phyloP scores from a whole-genome alignment of 306 rosid species.

The Vigna trinervia region DNA sequence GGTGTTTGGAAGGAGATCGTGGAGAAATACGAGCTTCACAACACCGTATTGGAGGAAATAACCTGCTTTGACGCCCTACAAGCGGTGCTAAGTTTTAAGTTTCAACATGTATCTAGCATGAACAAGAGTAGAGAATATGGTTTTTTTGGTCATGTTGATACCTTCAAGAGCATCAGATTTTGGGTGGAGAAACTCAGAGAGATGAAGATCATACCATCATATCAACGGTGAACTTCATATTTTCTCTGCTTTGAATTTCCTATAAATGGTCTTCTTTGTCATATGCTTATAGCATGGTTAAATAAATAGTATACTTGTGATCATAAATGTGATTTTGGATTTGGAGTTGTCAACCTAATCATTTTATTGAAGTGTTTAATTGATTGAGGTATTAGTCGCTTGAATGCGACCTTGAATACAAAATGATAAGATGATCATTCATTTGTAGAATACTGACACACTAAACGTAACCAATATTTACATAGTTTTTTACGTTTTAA shows the following conservation, averaged over 20 bases:
- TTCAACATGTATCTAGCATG: conserved; percentile 60
- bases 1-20: conserved; percentile 54
- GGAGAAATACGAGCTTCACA: conserved; percentile 46
- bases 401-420: too few species aligned
- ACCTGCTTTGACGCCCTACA: neutral
- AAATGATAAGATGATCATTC: too few species aligned
- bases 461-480: too few species aligned
- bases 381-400: too few species aligned
- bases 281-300: too few species aligned
- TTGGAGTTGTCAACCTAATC: too few species aligned
- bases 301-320: too few species aligned
- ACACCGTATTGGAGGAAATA: conserved; percentile 52
- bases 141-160: conserved; percentile 26
- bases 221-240: neutral
- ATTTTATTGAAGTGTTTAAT: too few species aligned
- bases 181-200: conserved; percentile 41
- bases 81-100: conserved; percentile 29
- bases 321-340: too few species aligned
- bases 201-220: conserved; percentile 54
- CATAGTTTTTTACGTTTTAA: too few species aligned
- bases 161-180: conserved; percentile 41
- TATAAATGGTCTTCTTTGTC: too few species aligned
- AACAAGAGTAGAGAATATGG: conserved; percentile 42
- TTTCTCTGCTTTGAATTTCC: neutral
- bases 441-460: too few species aligned